phyloP scores from a whole-genome alignment of 257 asterid species.

The Plantago ovata region DNA sequence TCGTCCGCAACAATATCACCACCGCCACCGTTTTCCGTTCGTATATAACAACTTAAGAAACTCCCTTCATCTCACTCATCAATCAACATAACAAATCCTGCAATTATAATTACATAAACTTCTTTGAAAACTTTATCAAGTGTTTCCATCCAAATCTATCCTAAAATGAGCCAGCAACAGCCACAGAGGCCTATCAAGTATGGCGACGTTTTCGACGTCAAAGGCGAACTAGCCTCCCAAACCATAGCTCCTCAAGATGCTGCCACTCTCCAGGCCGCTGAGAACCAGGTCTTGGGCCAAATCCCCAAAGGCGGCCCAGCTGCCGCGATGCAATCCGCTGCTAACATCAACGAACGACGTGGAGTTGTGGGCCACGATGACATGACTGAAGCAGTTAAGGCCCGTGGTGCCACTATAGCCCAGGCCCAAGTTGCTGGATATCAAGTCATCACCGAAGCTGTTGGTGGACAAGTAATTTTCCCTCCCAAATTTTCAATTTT shows the following conservation, averaged over 20 bases:
- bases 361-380: constrained; percentile 43
- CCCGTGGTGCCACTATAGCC: constrained; percentile 43
- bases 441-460: constrained; percentile 45
- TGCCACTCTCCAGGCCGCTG: constrained; percentile 57
- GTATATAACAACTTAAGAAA: not conserved
- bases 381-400: constrained; percentile 26
- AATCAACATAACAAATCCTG: not conserved
- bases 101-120: too few relatives aligned
- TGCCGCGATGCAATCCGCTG: constrained; percentile 57
- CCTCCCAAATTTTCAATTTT: too few relatives aligned
- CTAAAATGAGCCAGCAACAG: constrained; percentile 52
- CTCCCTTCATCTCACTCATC: not conserved
- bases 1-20: not conserved
- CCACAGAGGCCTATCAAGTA: constrained; percentile 42
- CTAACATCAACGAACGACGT: constrained; percentile 33
- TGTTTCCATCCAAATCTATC: not conserved
- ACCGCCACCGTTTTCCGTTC: not conserved
- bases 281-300: constrained; percentile 42
- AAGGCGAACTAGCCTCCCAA: constrained; percentile 49
- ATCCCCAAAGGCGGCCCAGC: constrained; percentile 51
- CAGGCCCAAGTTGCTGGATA: constrained; percentile 42
- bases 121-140: too few relatives aligned
- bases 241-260: constrained; percentile 67
- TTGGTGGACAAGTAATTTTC: constrained; percentile 50
- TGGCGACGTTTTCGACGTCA: constrained; percentile 60